Evolutionary conservation across 139 green algal genomes (phyloP), one percentile per base, ranked within the genome.

Genomic region (Pycnococcus provasolii): DNA sequence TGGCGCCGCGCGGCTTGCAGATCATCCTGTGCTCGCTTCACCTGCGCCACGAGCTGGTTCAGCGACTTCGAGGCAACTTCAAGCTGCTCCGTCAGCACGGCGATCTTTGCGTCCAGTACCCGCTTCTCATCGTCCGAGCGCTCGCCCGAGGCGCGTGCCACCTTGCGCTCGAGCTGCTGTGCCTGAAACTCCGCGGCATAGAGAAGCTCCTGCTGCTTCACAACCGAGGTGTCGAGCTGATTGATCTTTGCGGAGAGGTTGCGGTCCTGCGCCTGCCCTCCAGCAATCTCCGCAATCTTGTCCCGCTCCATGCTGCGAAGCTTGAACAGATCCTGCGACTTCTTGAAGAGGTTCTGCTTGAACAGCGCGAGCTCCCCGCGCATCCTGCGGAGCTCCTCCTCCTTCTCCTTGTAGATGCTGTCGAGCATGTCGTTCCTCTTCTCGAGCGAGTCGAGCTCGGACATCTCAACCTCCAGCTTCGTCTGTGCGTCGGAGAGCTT

Each of bases 171-270:
- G 81, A 93, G 85, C 67, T 88, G 76, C 68, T 89, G 78, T 44
- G 92, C 73, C 77, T 87, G 71, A 66, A 90, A 92, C 69, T 93
- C 83, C 7, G 86, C 83, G 39, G 82, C 84, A 71, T 95, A 95
- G 64, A 91, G 74, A 70, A 92, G 72, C 83, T 95, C 87, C 72
- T 89, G 79, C 78, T 93, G 87, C 53, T 79, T 74, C 50, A 83
- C 67, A 39, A 89, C 77, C 73, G 86, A 73, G 65, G 40, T 64
- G 58, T 77, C 71, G 2, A 77, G 71, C 57, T 45, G 6, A 4
- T 5, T 45, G 48, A 77, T 68, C 44, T 69, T 72, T 6, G 39
- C 40, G 13, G 45, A 57, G 63, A 94, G 66, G 74, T 91, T 91
- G 46, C 80, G 83, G 75, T 84, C 85, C 81, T 94, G 85, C 41